Evolutionary conservation across 2,329 filamentous ascomycete genomes (phyloP).

Genomic region (Epichloe elymi): DNA sequence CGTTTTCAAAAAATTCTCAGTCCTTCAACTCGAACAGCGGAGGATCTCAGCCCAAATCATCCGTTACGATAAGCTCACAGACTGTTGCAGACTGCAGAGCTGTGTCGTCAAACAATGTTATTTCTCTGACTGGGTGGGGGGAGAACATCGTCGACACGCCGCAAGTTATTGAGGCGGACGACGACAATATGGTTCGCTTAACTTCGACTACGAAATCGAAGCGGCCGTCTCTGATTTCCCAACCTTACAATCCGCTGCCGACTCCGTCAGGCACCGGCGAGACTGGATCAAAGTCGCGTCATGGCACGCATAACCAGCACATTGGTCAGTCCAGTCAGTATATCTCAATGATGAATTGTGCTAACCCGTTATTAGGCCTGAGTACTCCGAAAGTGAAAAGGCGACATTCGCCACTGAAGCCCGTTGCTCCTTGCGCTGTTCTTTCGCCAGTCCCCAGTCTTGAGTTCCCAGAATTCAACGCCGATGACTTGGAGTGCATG

Average conservation of each 20-base stretch:
- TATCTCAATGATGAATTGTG: neutral
- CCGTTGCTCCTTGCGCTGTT: slow-evolving; percentile 8
- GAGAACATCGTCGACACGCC: slow-evolving; percentile 13
- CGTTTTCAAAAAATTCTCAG: slow-evolving; percentile 14
- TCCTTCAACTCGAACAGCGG: slow-evolving; percentile 9
- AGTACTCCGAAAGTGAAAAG: slow-evolving; percentile 11
- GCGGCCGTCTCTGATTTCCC: slow-evolving; percentile 30
- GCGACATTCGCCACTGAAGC: slow-evolving; percentile 15
- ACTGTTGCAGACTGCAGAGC: neutral
- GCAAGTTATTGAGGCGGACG: slow-evolving; percentile 15
- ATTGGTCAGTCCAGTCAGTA: slow-evolving; percentile 3
- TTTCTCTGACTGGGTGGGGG: slow-evolving; percentile 11
- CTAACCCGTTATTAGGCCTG: neutral
- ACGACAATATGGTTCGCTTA: slow-evolving; percentile 31
- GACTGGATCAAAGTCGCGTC: slow-evolving; percentile 9
- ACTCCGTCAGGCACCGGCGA: slow-evolving; percentile 22
- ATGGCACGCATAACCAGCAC: slow-evolving; percentile 4
- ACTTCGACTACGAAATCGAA: slow-evolving; percentile 30
- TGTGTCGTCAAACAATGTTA: slow-evolving; percentile 6
- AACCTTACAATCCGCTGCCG: slow-evolving; percentile 27
- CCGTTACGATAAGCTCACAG: neutral
- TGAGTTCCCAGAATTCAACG: slow-evolving; percentile 23
- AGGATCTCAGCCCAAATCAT: neutral
- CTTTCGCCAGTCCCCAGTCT: slow-evolving; percentile 12
- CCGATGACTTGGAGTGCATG: slow-evolving; percentile 24